Evolutionary conservation across 164 flowering plant genomes (phyloP).

Genomic region (Stephania cephalantha): DNA sequence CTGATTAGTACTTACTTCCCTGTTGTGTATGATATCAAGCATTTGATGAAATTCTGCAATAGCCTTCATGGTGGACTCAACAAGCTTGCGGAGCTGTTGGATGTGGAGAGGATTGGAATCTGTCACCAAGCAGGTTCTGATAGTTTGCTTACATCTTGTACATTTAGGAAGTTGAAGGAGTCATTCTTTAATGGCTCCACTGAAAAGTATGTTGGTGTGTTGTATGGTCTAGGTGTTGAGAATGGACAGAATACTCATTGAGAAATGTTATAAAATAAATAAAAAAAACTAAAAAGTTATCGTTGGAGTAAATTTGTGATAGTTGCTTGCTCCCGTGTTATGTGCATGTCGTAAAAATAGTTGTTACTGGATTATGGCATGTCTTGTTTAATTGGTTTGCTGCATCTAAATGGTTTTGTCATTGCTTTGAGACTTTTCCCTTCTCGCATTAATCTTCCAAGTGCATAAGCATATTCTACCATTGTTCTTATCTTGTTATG

Average conservation of each 20-base stretch:
- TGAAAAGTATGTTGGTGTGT: constrained; percentile 53
- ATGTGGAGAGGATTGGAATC: constrained; percentile 51
- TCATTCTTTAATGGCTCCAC: constrained; percentile 39
- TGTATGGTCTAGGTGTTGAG: constrained; percentile 47
- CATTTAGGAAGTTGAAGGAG: constrained; percentile 55
- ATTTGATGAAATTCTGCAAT: constrained; percentile 51
- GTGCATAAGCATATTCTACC: background rate
- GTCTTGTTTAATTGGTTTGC: background rate
- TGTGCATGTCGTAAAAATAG: background rate
- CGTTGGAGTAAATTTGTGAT: background rate
- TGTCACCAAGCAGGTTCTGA: constrained; percentile 65
- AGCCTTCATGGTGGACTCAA: constrained; percentile 60
- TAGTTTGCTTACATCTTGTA: constrained; percentile 51
- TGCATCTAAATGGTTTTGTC: background rate
- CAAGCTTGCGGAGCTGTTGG: constrained; percentile 55
- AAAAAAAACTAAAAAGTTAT: constrained; percentile 2
- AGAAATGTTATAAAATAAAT: constrained; percentile 3
- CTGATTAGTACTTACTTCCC: constrained; percentile 46
- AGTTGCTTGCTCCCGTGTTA: background rate
- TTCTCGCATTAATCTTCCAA: background rate
- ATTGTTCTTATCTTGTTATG: background rate
- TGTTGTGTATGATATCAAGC: constrained; percentile 49
- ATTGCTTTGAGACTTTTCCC: background rate
- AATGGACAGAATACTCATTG: constrained; percentile 28
- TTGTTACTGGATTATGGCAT: background rate